phyloP scores from a whole-genome alignment of 495 filamentous ascomycete species.

The Trichoderma reesei region DNA sequence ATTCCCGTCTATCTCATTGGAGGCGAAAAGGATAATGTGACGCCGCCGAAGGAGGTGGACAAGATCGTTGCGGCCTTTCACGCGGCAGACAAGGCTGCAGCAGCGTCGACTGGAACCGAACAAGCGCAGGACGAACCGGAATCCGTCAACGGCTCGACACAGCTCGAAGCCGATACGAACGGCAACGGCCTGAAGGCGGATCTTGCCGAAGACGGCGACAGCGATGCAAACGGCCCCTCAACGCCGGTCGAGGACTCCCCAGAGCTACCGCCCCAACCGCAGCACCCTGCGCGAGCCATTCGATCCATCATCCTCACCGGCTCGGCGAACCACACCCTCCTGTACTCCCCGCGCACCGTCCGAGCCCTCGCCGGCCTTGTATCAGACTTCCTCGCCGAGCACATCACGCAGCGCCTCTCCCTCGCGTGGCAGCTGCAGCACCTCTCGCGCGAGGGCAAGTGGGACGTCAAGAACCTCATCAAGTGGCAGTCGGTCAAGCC shows the following conservation, averaged over 20 bases:
- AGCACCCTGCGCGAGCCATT: conserved; percentile 43
- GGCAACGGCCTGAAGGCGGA: conserved; percentile 26
- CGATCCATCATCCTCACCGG: conserved; percentile 62
- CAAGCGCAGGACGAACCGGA: not conserved
- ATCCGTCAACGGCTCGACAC: conserved; percentile 23
- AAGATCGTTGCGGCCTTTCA: conserved; percentile 44
- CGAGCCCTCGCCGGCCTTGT: conserved; percentile 73
- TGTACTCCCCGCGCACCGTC: conserved; percentile 68
- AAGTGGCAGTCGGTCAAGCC: conserved; percentile 78
- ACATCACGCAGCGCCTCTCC: conserved; percentile 67
- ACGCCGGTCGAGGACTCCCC: conserved; percentile 28
- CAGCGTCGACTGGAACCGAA: conserved; percentile 20
- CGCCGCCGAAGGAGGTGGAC: conserved; percentile 57
- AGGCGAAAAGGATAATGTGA: conserved; percentile 67
- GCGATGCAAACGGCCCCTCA: conserved; percentile 31
- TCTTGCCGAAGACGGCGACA: conserved; percentile 16
- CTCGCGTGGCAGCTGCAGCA: conserved; percentile 86
- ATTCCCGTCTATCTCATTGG: conserved; percentile 70
- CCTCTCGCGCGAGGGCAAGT: conserved; percentile 81
- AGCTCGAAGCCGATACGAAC: conserved; percentile 18
- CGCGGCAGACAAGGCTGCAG: conserved; percentile 25
- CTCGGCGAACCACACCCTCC: conserved; percentile 73
- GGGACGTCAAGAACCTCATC: conserved; percentile 93
- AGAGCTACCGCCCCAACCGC: conserved; percentile 32
- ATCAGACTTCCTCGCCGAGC: conserved; percentile 64